A percentile compares a stretch with the other conserved stretches of the same genome.
Evolutionary conservation across 1,284 basidiomycete genomes (phyloP).

Genomic region (Malassezia vespertilionis): DNA sequence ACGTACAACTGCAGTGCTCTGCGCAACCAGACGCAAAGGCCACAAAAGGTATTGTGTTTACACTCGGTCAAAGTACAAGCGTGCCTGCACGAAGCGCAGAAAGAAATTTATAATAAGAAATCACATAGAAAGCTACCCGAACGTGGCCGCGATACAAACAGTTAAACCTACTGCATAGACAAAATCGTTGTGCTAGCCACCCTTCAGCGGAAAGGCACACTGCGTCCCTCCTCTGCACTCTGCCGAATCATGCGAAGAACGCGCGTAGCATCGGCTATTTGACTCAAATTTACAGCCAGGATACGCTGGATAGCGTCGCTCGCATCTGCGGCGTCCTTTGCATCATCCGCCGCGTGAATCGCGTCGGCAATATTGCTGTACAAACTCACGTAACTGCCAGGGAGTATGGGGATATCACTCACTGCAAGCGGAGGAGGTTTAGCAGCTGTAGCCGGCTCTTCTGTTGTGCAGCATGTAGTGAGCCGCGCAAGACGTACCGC

Average conservation of each 20-base stretch:
- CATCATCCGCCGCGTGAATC: conserved; percentile 23
- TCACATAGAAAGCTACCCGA: too few species aligned
- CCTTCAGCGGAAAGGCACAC: conserved; percentile 7
- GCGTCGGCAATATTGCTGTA: conserved; percentile 35
- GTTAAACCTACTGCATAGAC: neutral
- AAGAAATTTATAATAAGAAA: too few species aligned
- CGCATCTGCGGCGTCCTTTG: conserved; percentile 11
- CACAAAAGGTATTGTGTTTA: too few species aligned
- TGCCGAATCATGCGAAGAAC: conserved; percentile 29
- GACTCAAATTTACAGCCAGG: conserved; percentile 22
- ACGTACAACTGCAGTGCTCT: too few species aligned
- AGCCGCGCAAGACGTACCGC: conserved; percentile 28
- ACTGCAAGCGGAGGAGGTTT: conserved; percentile 31
- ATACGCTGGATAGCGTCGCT: conserved; percentile 18
- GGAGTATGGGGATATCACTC: conserved; percentile 35
- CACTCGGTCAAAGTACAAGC: too few species aligned
- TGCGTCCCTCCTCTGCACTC: conserved; percentile 28
- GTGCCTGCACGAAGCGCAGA: too few species aligned
- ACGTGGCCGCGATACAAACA: too few species aligned
- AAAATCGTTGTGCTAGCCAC: too few species aligned
- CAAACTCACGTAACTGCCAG: conserved; percentile 37
- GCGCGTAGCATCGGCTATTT: conserved; percentile 28
- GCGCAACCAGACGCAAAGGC: too few species aligned
- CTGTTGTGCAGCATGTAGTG: conserved; percentile 22
- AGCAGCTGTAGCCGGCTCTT: conserved; percentile 21